Evolutionary conservation across 2,329 filamentous ascomycete genomes (phyloP), one percentile per base, ranked within the genome.

Genomic region (Dryadomyces quercivorus): DNA sequence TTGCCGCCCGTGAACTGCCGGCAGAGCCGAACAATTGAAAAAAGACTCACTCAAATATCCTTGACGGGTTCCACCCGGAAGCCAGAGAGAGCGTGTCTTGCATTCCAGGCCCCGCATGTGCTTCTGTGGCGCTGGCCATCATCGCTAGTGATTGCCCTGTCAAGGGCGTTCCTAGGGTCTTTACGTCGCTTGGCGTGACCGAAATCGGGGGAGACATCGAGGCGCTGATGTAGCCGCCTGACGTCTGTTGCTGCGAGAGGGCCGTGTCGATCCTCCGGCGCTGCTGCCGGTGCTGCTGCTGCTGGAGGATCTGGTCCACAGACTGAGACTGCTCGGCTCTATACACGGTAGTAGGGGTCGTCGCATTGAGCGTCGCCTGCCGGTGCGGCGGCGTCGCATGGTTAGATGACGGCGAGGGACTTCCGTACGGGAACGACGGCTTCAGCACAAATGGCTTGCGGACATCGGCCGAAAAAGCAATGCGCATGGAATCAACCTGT

Each of bases 371-470:
- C 3, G 40, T 26, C 2, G 26, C 21, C 10, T 51, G 46, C 15
- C 55, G 57, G 2, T 57, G 57, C 12, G 55, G 55, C 8, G 58
- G 60, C 4, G 54, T 59, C 0, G 59, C 34, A 18, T 59, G 56
- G 79, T 50, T 53, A 4, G 57, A 45, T 6, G 57, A 56, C 5
- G 54, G 78, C 62, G 77, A 81, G 21, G 91, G 88, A 67, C 88
- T 93, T 55, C 88, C 86, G 63, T 91, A 90, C 0, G 90, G 89
- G 64, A 96, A 95, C 51, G 81, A 86, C 3, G 87, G 80, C 68
- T 94, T 95, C 56, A 97, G 72, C 60, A 92, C 87, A 67, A 97
- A 97, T 2, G 90, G 86, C 64, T 89, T 91, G 61, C 78, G 82
- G 22, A 77, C 78, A 66, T 97, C 88, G 53, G 88, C 87, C 31